A percentile compares a stretch with the other conserved stretches of the same genome.
Evolutionary conservation across 148 eudicot species (phyloP).

Genomic region (Nepenthes gracilis): DNA sequence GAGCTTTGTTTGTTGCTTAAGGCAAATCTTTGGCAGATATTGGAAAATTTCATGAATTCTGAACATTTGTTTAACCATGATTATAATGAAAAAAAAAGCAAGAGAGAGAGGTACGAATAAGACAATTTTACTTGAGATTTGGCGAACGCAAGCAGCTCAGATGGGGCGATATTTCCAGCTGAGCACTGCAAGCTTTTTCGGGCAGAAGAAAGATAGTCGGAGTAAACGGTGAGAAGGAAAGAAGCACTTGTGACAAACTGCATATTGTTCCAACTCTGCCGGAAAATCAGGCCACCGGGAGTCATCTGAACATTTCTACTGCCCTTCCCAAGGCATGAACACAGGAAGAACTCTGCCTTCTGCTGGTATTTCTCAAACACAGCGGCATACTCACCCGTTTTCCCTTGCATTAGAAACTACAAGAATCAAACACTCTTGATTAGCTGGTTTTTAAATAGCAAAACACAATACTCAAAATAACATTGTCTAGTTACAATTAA

Average conservation of each 20-base stretch:
- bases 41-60: too few relatives aligned
- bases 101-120: too few relatives aligned
- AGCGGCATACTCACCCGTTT: conserved; percentile 38
- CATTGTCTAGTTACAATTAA: too few relatives aligned
- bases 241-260: conserved; percentile 96
- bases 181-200: conserved; percentile 41
- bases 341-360: conserved; percentile 89
- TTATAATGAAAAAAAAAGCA: too few relatives aligned
- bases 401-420: conserved; percentile 89
- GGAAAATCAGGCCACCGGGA: conserved; percentile 84
- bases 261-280: conserved; percentile 96
- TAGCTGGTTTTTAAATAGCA: background rate
- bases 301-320: conserved; percentile 65
- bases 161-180: conserved; percentile 38
- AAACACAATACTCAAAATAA: background rate
- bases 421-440: background rate
- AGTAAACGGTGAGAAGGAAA: conserved; percentile 74
- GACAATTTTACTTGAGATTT: conserved; percentile 60
- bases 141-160: conserved; percentile 64
- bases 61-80: too few relatives aligned
- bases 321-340: conserved; percentile 89
- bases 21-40: too few relatives aligned
- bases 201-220: conserved; percentile 82
- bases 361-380: conserved; percentile 59
- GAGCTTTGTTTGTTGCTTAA: too few relatives aligned